These are phyloP conservation scores for Lycium ferocissimum DNA, from an alignment of 257 asterid genomes.

Conservation along the genomic window DNA sequence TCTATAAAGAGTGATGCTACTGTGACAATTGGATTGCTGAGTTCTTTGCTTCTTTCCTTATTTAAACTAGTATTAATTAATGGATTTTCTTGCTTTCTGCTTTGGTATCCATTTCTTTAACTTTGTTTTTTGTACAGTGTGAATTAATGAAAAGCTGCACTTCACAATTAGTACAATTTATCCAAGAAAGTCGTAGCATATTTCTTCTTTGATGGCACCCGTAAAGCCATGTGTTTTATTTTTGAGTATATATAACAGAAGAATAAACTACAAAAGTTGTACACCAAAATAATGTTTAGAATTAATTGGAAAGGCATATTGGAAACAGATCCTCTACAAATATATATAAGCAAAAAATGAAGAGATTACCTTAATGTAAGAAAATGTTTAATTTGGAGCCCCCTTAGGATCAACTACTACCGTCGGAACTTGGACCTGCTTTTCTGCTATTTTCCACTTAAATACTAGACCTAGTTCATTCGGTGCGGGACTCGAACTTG, in stretches of 20 bases:
- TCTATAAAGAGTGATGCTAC: slow-evolving; percentile 5
- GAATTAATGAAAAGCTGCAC: background rate
- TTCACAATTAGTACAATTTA: background rate
- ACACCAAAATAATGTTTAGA: background rate
- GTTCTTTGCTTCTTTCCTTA: background rate
- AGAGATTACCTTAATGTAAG: too few relatives aligned
- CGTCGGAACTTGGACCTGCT: too few relatives aligned
- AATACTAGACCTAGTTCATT: too few relatives aligned
- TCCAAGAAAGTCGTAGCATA: background rate
- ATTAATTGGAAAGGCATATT: too few relatives aligned
- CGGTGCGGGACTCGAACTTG: background rate
- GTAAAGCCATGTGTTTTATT: background rate
- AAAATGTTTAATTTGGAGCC: too few relatives aligned
- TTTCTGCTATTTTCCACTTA: too few relatives aligned
- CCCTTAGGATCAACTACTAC: too few relatives aligned
- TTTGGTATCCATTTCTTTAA: background rate
- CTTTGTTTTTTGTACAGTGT: background rate
- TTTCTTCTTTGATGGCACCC: background rate
- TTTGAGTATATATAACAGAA: background rate
- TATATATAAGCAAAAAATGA: too few relatives aligned
- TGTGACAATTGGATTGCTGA: background rate
- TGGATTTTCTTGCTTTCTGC: background rate
- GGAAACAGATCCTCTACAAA: too few relatives aligned
- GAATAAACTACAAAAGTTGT: background rate
- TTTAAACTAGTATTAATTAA: background rate